phyloP scores from a whole-genome alignment of 2,329 filamentous ascomycete genomes.

The Fusarium sororula region DNA sequence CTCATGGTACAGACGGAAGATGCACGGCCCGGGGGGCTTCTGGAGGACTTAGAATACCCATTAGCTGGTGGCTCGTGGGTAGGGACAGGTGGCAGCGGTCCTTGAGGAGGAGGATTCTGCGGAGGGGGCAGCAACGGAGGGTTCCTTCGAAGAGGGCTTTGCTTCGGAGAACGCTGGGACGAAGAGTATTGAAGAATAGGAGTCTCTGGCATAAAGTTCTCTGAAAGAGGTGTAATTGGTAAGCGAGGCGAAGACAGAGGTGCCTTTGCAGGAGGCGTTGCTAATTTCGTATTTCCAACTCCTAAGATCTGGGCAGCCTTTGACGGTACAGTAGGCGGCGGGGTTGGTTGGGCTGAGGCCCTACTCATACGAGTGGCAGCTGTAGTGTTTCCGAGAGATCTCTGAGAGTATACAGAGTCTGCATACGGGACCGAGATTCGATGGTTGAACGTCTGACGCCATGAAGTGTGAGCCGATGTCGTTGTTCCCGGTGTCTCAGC shows the following conservation, averaged over 20 bases:
- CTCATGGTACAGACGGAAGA: conserved; percentile 36
- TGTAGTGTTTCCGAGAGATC: conserved; percentile 24
- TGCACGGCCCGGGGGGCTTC: not conserved
- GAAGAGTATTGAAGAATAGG: not conserved
- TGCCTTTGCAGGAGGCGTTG: not conserved
- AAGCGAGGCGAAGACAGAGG: not conserved
- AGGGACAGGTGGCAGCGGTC: not conserved
- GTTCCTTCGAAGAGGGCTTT: not conserved
- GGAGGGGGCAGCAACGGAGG: not conserved
- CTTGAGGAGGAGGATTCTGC: not conserved
- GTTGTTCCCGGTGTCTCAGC: not conserved
- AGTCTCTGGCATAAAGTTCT: not conserved
- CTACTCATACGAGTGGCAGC: not conserved
- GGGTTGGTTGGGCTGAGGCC: not conserved
- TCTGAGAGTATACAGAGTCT: conserved; percentile 22
- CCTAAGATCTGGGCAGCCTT: conserved; percentile 32
- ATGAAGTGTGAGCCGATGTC: not conserved
- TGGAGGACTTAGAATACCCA: not conserved
- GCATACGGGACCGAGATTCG: conserved; percentile 14
- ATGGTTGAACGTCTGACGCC: conserved; percentile 26
- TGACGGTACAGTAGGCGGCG: conserved; percentile 1
- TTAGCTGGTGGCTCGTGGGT: not conserved
- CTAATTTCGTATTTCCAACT: not conserved
- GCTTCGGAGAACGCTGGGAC: not conserved
- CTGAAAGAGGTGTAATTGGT: not conserved